Percentiles rank a stretch among this genome's conserved stretches.
Conservation (phyloP, 2,329 filamentous ascomycete species). For the Didymella keratinophila region DNA sequence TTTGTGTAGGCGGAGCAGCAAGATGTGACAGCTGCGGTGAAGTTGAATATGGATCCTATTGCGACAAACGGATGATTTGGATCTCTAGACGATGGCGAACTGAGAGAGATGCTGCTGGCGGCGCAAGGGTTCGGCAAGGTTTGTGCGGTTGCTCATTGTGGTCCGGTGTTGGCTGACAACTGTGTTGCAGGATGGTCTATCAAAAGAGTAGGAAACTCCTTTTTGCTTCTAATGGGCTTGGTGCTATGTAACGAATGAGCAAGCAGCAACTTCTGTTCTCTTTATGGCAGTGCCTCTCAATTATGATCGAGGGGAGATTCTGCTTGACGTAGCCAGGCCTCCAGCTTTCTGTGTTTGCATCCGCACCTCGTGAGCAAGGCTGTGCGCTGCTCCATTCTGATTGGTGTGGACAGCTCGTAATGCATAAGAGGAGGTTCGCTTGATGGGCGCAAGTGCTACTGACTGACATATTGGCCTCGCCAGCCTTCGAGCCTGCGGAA, state of each 20-base stretch:
- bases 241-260: no score
- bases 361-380: not conserved
- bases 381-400: not conserved
- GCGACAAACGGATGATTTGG: not conserved
- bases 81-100: not conserved
- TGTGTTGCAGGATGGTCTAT: not conserved
- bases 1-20: not conserved
- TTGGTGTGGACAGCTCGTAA: not conserved
- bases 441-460: not conserved
- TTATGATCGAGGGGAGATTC: no score
- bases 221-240: not conserved
- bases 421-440: not conserved
- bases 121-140: not conserved
- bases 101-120: not conserved
- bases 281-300: not conserved
- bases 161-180: not conserved
- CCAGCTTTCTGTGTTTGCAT: not conserved
- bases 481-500: not conserved
- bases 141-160: not conserved
- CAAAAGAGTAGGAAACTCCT: no score
- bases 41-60: not conserved
- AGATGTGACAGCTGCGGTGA: not conserved
- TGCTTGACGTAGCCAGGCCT: not conserved
- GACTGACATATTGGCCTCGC: not conserved
- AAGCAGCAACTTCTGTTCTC: not conserved